Evolutionary conservation across 225 moss, liverwort and hornwort species (phyloP).

Genomic region (Lunularia cruciata): DNA sequence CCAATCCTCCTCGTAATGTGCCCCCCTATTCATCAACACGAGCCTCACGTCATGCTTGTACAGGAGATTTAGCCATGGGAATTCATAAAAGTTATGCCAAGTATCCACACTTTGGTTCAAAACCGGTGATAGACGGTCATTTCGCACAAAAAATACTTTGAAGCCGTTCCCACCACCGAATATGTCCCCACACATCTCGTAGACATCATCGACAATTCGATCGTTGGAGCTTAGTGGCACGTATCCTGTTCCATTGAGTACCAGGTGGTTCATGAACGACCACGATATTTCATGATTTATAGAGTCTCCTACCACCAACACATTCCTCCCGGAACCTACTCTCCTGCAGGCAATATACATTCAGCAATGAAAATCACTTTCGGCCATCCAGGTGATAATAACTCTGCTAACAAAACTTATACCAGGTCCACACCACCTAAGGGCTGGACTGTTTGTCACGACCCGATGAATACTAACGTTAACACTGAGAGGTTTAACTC

Average conservation of each 20-base stretch:
- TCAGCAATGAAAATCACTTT: no score
- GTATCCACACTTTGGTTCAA: not conserved
- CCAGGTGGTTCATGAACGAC: conserved; percentile 38
- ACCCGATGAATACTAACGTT: no score
- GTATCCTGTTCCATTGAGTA: conserved; percentile 24
- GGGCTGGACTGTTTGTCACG: no score
- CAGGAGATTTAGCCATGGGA: conserved; percentile 50
- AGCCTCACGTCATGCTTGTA: conserved; percentile 44
- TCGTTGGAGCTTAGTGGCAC: not conserved
- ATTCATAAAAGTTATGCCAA: conserved; percentile 38
- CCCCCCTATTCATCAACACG: conserved; percentile 39
- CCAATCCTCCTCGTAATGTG: conserved; percentile 29
- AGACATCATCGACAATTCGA: conserved; percentile 1
- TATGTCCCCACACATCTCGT: conserved; percentile 49
- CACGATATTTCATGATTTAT: conserved; percentile 37
- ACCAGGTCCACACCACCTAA: no score
- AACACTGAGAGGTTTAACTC: no score
- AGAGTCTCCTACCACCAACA: conserved; percentile 51
- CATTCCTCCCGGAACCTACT: conserved; percentile 28
- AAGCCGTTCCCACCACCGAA: conserved; percentile 33
- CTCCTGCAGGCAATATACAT: conserved; percentile 1
- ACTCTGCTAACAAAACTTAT: no score
- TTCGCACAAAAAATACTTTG: conserved; percentile 47
- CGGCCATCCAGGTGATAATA: no score
- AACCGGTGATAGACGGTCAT: conserved; percentile 44